Evolutionary conservation across 257 asterid genomes (phyloP), one percentile per base, ranked within the genome.

Genomic region (Nicotiana attenuata): DNA sequence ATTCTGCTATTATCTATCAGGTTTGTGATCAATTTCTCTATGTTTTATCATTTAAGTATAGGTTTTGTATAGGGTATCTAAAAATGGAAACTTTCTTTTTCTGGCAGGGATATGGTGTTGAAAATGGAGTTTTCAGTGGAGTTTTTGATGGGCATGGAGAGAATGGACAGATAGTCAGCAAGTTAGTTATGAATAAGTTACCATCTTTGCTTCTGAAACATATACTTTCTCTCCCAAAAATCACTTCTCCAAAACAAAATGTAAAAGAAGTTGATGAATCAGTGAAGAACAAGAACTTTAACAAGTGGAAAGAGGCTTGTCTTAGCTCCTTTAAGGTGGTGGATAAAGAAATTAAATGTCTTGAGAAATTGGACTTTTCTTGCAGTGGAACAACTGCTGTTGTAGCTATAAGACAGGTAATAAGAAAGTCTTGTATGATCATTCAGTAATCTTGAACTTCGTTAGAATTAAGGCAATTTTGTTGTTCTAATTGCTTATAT

Each of bases 131-230:
- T 5, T 82, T 92, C 2, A 71, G 93, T 68, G 98, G 89, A 24
- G 93, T 95, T 10, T 95, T 93, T 81, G 99, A 95, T 83, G 99
- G 99, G 53, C 98, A 95, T 88, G 99, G 99, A 0, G 52, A 81
- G 55, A 88, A 89, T 80, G 99, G 99, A 45, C 97, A 93, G 64
- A 83, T 68, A 13, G 90, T 91, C 68, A 92, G 98, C 91, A 87
- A 86, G 71, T 65, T 90, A 76, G 98, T 91, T 82, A 87, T 95
- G 71, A 90, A 95, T 83, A 84, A 90, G 85, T 76, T 95, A 84
- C 97, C 98, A 29, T 82, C 89, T 2, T 81, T 91, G 89, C 86
- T 93, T 20, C 88, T 91, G 71, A 90, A 82, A 82, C 93, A 88
- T 57, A 87, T 86, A 81, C 91, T 86, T 38, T 82, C 85, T 53